A percentile compares a stretch with the other conserved stretches of the same genome.
Evolutionary conservation across 2,329 filamentous ascomycete species (phyloP).

Genomic region (Fusarium poae): DNA sequence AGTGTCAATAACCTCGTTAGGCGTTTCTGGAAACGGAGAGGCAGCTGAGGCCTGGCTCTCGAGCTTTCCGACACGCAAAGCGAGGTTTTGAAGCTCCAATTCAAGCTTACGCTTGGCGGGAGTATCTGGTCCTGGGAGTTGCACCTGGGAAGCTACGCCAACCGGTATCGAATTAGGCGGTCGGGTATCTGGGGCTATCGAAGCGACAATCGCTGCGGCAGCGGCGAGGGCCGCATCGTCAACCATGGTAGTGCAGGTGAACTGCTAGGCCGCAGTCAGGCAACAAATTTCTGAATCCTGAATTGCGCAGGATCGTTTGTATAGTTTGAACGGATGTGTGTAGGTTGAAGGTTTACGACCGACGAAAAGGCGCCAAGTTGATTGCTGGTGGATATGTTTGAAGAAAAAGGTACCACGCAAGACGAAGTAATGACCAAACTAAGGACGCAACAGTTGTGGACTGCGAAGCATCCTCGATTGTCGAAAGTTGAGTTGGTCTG

Average conservation of each 20-base stretch:
- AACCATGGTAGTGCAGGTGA: conserved; percentile 57
- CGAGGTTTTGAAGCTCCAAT: conserved; percentile 83
- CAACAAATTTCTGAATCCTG: conserved; percentile 13
- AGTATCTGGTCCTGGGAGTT: conserved; percentile 81
- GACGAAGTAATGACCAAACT: conserved; percentile 33
- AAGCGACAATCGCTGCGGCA: conserved; percentile 66
- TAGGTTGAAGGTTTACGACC: conserved; percentile 18
- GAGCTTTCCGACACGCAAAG: conserved; percentile 81
- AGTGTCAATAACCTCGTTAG: conserved; percentile 78
- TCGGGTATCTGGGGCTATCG: conserved; percentile 62
- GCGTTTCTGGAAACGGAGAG: conserved; percentile 80
- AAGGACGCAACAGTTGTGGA: conserved; percentile 35
- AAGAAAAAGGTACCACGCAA: conserved; percentile 11
- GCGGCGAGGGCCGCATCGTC: conserved; percentile 68
- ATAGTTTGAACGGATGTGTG: conserved; percentile 15
- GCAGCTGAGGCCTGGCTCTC: conserved; percentile 79
- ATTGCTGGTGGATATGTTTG: conserved; percentile 20
- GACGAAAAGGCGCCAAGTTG: conserved; percentile 12
- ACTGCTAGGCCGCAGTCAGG: conserved; percentile 50
- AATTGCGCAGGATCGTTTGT: conserved; percentile 22
- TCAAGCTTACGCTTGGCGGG: conserved; percentile 84
- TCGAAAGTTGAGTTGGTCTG: conserved; percentile 22
- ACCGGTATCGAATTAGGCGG: conserved; percentile 56
- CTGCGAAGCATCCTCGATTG: conserved; percentile 42
- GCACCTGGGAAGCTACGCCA: conserved; percentile 65